Percentiles rank a stretch among this genome's conserved stretches.
These are phyloP conservation scores for Claviceps paspali DNA, from an alignment of 2,329 filamentous ascomycete species.

Conservation along the genomic window DNA sequence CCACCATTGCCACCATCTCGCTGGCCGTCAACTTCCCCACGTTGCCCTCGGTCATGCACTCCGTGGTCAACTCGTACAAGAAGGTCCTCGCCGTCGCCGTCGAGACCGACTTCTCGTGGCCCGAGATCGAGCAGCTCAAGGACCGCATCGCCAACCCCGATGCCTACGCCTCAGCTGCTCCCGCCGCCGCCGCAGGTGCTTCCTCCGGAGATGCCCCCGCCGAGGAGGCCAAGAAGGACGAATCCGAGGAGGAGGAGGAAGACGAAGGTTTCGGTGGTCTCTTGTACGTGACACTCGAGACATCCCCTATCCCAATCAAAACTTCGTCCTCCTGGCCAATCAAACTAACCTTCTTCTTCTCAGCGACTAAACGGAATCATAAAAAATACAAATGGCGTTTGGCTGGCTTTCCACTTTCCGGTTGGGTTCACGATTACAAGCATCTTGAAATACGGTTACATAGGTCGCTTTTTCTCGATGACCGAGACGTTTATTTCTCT, in stretches of 20 bases:
- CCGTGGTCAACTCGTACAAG: slow-evolving; percentile 96
- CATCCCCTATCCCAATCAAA: no score
- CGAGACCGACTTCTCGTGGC: slow-evolving; percentile 83
- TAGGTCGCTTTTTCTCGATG: slow-evolving; percentile 28
- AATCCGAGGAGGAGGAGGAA: slow-evolving; percentile 54
- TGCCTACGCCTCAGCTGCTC: slow-evolving; percentile 75
- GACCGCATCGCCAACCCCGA: slow-evolving; percentile 99
- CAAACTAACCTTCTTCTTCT: slow-evolving; percentile 22
- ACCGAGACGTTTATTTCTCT: slow-evolving; percentile 15
- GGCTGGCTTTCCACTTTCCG: slow-evolving; percentile 25
- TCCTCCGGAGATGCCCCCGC: slow-evolving; percentile 34
- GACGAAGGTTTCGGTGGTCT: slow-evolving; percentile 66
- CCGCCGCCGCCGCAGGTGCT: slow-evolving; percentile 36
- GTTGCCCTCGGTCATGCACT: slow-evolving; percentile 91
- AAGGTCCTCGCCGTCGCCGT: slow-evolving; percentile 81
- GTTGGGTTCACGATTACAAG: slow-evolving; percentile 28
- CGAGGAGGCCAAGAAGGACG: slow-evolving; percentile 49
- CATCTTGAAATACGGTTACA: slow-evolving; percentile 25
- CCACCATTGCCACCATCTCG: slow-evolving; percentile 78
- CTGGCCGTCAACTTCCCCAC: slow-evolving; percentile 92
- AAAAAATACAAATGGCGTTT: slow-evolving; percentile 18
- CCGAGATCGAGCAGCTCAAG: slow-evolving; percentile 94
- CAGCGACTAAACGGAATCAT: slow-evolving; percentile 36
- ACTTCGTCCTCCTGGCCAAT: background rate
- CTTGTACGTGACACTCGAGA: slow-evolving; percentile 39